These are phyloP conservation scores for Cystobasidium slooffiae DNA, from an alignment of 1,284 basidiomycete species.

Conservation along the genomic window DNA sequence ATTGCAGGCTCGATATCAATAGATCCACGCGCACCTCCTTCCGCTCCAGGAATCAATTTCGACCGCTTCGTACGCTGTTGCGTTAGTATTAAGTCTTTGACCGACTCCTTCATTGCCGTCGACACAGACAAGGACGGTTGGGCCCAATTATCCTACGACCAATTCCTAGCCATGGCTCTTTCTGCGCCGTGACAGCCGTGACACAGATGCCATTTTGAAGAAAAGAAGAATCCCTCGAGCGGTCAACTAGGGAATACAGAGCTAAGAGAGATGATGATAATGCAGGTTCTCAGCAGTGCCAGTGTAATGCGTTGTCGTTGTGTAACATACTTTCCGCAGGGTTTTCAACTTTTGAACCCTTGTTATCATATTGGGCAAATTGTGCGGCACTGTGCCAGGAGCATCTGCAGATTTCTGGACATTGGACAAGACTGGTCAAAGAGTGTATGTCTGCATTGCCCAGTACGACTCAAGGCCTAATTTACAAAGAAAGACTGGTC, in stretches of 20 bases:
- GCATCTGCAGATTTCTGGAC: too few relatives aligned
- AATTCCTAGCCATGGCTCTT: slow-evolving; percentile 38
- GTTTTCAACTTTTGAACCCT: too few relatives aligned
- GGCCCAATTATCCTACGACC: slow-evolving; percentile 34
- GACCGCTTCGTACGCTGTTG: slow-evolving; percentile 50
- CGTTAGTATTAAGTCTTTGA: slow-evolving; percentile 36
- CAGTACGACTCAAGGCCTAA: too few relatives aligned
- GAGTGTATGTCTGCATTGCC: too few relatives aligned
- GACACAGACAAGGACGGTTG: slow-evolving; percentile 40
- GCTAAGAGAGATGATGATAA: too few relatives aligned
- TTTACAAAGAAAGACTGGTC: too few relatives aligned
- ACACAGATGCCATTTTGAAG: not conserved
- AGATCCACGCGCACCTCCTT: not conserved
- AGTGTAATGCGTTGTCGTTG: too few relatives aligned
- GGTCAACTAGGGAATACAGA: not conserved
- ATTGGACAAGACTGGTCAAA: too few relatives aligned
- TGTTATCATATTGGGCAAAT: too few relatives aligned
- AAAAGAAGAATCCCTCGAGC: not conserved
- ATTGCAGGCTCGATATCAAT: slow-evolving; percentile 4
- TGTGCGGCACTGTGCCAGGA: too few relatives aligned
- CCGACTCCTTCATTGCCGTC: slow-evolving; percentile 33
- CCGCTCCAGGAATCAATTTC: slow-evolving; percentile 44
- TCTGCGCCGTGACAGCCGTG: slow-evolving; percentile 16
- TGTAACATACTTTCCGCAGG: too few relatives aligned
- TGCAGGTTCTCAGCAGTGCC: too few relatives aligned